Evolutionary conservation across 1,284 basidiomycete genomes (phyloP).

Genomic region (Porodaedalea pini): DNA sequence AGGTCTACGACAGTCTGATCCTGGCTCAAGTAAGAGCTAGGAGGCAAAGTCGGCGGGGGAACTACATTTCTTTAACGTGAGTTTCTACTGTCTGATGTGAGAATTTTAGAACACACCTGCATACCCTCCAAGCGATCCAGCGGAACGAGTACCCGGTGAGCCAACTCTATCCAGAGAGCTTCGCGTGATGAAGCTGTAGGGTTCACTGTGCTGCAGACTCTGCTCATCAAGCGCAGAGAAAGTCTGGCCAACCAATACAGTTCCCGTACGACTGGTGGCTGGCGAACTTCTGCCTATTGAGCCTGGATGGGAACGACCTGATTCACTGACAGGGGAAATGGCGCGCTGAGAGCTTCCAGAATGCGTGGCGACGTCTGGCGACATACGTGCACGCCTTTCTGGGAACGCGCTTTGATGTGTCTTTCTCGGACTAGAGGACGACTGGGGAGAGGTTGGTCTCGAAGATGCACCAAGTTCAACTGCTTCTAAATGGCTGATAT

Average conservation of each 20-base stretch:
- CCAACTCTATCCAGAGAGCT: conserved; percentile 8
- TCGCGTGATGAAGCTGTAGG: conserved; percentile 7
- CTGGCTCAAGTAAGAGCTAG: background rate
- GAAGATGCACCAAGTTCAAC: background rate
- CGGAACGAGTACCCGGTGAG: conserved; percentile 4
- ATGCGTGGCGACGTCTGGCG: background rate
- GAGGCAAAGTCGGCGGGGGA: conserved; percentile 5
- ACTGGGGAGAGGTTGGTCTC: conserved; percentile 10
- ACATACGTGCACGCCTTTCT: background rate
- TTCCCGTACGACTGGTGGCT: conserved; percentile 3
- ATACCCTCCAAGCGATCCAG: conserved; percentile 6
- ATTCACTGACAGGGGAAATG: conserved; percentile 16
- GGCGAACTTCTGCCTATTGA: conserved; percentile 10
- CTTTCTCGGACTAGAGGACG: background rate
- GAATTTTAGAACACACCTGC: background rate
- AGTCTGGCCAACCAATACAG: conserved; percentile 1
- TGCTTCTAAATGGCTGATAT: background rate
- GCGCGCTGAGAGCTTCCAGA: conserved; percentile 6
- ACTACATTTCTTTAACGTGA: background rate
- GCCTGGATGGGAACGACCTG: conserved; percentile 10
- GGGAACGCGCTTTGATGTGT: background rate
- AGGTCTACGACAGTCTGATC: conserved; percentile 17
- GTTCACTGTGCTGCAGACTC: conserved; percentile 7
- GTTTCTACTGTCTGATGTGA: background rate
- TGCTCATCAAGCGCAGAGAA: conserved; percentile 17